Evolutionary conservation across 306 rosid species (phyloP).

Genomic region (Sechiopsis laciniata): DNA sequence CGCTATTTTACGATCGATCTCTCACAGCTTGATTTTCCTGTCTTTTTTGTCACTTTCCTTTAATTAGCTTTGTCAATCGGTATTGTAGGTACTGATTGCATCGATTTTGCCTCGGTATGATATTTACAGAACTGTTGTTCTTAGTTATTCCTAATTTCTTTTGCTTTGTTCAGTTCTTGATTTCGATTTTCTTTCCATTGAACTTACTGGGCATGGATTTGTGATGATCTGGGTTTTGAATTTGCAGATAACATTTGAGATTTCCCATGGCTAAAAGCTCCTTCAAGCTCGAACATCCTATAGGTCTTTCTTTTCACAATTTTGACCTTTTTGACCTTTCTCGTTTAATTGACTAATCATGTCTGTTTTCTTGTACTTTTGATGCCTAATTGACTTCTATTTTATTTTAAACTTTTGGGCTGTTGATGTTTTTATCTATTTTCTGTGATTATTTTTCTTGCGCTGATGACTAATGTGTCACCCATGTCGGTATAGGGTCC

Average conservation of each 20-base stretch:
- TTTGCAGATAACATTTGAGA: conserved; percentile 37
- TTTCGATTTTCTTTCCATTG: background rate
- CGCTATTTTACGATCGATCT: background rate
- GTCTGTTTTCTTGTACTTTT: background rate
- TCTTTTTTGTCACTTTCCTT: background rate
- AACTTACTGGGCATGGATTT: background rate
- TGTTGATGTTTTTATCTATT: background rate
- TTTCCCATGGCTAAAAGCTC: conserved; percentile 64
- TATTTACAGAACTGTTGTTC: background rate
- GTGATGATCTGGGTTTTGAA: conserved; percentile 31
- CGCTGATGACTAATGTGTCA: background rate
- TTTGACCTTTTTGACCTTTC: background rate
- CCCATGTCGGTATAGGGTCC: background rate
- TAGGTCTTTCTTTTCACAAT: conserved; percentile 35
- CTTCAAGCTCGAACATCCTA: conserved; percentile 69
- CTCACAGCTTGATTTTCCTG: background rate
- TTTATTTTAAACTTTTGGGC: background rate
- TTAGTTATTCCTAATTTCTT: background rate
- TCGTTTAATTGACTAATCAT: background rate
- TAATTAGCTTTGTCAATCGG: background rate
- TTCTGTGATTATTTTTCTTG: background rate
- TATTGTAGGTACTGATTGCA: background rate
- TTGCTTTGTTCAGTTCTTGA: background rate
- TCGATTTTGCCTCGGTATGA: background rate
- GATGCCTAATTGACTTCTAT: background rate